Evolutionary conservation across 2,329 filamentous ascomycete species (phyloP), one percentile per base, ranked within the genome.

Genomic region (Aureobasidium lini): DNA sequence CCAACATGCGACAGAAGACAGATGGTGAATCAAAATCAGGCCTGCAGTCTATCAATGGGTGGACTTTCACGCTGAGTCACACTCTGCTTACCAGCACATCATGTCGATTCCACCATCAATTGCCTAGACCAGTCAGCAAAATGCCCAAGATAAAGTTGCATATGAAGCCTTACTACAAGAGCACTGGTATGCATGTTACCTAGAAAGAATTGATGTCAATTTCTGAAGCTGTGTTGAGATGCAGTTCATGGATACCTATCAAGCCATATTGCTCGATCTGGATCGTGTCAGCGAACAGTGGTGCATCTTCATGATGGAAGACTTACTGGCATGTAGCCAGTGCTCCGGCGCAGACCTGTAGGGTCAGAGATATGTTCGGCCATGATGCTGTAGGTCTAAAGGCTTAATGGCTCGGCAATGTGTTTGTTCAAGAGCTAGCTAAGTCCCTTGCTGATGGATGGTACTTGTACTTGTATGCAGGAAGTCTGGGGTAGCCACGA

Each of bases 11-110:
- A 67, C 86, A 89, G 70, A 91, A 91, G 52, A 91, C 74, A 0
- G 85, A 86, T 0, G 88, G 87, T 6, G 87, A 90, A 71, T 91
- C 88, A 68, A 91, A 91, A 64, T 89, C 84, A 3, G 87, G 88
- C 84, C 56, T 59, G n/a, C 1, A 6, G 15, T 2, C 16, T n/a
- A 32, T 43, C 31, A 56, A 29, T 13, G 28, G 3, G 44, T 56
- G 23, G 23, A 23, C 4, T 23, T 3, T 3, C 52, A 16, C 2
- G 6, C 2, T 15, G 3, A 5, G 2, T 4, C 6, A 4, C 18
- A 10, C 2, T 18, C 2, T 16, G 0, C 16, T 7, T 59, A 59
- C 56, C 87, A 91, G 71, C 87, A 90, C 86, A 90, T 88, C 66
- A 85, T 89, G 68, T 90, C 88, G 60, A 91, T 72, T 64, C 86